A percentile compares a stretch with the other conserved stretches of the same genome.
phyloP scores from a whole-genome alignment of 23 red algal species.

The Gracilaria vermiculophylla region DNA sequence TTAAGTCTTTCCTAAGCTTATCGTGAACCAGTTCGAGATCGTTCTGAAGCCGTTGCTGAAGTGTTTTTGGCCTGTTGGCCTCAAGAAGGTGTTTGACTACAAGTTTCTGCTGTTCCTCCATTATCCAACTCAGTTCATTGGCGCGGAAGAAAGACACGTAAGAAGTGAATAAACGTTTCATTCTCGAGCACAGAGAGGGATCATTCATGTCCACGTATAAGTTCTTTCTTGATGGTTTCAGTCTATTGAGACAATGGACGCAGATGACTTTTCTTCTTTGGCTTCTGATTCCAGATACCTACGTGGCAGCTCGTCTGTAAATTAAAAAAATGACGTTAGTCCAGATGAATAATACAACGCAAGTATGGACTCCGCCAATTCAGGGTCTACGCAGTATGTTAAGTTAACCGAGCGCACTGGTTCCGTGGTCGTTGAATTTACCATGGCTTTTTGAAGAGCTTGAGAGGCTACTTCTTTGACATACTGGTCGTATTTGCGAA shows the following conservation, averaged over 20 bases:
- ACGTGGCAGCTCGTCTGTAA: not conserved
- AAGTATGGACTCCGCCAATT: conserved; percentile 5
- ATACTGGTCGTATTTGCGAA: conserved; percentile 6
- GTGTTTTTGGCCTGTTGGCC: not conserved
- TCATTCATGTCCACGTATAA: conserved; percentile 30
- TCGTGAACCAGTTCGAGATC: not conserved
- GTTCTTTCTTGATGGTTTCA: not conserved
- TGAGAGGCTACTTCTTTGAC: not conserved
- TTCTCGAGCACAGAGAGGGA: not conserved
- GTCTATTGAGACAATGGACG: not conserved
- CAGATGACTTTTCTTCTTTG: not conserved
- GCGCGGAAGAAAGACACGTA: not conserved
- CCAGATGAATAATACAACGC: not conserved
- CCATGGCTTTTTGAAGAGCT: not conserved
- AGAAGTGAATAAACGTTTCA: not conserved
- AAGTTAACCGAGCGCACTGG: not conserved
- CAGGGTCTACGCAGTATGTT: not conserved
- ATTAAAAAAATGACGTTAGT: not conserved
- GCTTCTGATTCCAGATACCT: conserved; percentile 8
- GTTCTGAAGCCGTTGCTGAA: not conserved
- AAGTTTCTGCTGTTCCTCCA: not conserved
- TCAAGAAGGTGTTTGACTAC: not conserved
- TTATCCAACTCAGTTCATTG: not conserved
- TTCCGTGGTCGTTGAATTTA: not conserved
- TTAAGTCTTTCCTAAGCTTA: not conserved